phyloP scores from a whole-genome alignment of 140 eudicot genomes.

The Ambrosia hybrid region DNA sequence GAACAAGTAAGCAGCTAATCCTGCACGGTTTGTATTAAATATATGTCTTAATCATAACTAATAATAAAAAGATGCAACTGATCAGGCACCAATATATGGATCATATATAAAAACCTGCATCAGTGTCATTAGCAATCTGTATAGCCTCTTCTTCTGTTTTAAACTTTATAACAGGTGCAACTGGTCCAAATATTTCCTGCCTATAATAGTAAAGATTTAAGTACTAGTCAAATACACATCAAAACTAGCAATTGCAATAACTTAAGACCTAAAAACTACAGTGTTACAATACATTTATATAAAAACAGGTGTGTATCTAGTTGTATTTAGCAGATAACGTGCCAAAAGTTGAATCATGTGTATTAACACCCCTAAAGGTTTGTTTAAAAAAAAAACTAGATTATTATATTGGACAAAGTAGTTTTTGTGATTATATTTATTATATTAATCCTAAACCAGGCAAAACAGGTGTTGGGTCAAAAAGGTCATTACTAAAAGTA shows the following conservation, averaged over 20 bases:
- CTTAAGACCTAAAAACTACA: too few relatives aligned
- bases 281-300: too few relatives aligned
- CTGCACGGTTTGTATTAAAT: conserved; percentile 36
- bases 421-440: not conserved
- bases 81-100: conserved; percentile 38
- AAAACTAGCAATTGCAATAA: not conserved
- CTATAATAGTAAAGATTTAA: conserved; percentile 29
- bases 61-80: not conserved
- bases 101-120: conserved; percentile 54
- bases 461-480: not conserved
- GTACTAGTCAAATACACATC: not conserved
- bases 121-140: conserved; percentile 82
- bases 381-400: not conserved
- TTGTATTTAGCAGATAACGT: too few relatives aligned
- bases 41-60: not conserved
- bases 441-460: not conserved
- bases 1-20: conserved; percentile 86
- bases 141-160: conserved; percentile 92
- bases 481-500: too few relatives aligned
- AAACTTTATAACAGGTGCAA: conserved; percentile 76
- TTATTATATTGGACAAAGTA: not conserved
- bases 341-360: too few relatives aligned
- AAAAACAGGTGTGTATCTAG: too few relatives aligned
- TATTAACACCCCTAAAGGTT: not conserved
- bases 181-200: conserved; percentile 95